phyloP scores from a whole-genome alignment of 1,139 yeast species.

The Kurtzmaniella natalensis region DNA sequence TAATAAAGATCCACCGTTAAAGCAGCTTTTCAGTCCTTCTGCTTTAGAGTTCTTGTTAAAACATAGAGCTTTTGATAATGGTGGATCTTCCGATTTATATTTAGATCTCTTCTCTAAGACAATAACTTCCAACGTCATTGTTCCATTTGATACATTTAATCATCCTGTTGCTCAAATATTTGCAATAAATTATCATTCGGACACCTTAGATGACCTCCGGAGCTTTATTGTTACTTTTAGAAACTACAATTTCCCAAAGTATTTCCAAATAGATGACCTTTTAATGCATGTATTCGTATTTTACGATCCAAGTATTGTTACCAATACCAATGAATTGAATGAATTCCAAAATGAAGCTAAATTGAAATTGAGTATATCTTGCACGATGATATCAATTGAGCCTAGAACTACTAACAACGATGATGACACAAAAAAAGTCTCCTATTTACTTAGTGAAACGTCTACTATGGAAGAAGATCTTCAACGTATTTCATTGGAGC shows the following conservation, averaged over 20 bases:
- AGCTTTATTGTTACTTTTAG: slow-evolving; percentile 39
- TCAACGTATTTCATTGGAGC: slow-evolving; percentile 31
- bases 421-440: neutral
- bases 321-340: slow-evolving; percentile 20
- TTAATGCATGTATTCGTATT: slow-evolving; percentile 44
- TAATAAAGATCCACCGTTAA: slow-evolving; percentile 10
- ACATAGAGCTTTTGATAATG: slow-evolving; percentile 11
- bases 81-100: slow-evolving; percentile 36
- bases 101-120: slow-evolving; percentile 56
- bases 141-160: slow-evolving; percentile 84
- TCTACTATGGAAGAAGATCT: slow-evolving; percentile 55
- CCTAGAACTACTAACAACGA: slow-evolving; percentile 2
- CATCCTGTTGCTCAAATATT: slow-evolving; percentile 84
- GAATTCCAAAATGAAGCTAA: slow-evolving; percentile 30
- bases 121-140: slow-evolving; percentile 56
- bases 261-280: slow-evolving; percentile 55
- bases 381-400: slow-evolving; percentile 27
- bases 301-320: slow-evolving; percentile 21
- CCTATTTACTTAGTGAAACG: slow-evolving; percentile 22
- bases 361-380: slow-evolving; percentile 21
- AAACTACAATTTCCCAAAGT: slow-evolving; percentile 48
- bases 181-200: slow-evolving; percentile 48
- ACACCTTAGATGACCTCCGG: slow-evolving; percentile 46
- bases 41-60: slow-evolving; percentile 34
- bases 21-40: slow-evolving; percentile 37